A percentile compares a stretch with the other conserved stretches of the same genome.
phyloP scores from a whole-genome alignment of 306 rosid genomes.

The Styphnolobium japonicum region DNA sequence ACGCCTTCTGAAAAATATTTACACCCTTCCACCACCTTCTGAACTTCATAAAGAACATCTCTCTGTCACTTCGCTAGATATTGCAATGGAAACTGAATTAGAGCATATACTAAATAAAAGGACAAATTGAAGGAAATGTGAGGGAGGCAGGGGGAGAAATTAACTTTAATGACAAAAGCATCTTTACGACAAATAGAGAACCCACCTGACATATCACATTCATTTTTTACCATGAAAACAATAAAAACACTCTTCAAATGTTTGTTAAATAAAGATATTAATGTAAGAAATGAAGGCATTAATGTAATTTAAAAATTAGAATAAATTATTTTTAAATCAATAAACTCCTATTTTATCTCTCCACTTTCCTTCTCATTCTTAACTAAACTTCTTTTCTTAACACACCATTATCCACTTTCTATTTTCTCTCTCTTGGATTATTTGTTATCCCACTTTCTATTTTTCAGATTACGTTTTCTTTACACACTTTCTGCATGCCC shows the following conservation, averaged over 20 bases:
- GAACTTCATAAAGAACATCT: conserved; percentile 61
- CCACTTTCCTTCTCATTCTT: background rate
- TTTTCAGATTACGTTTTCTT: background rate
- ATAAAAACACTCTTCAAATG: background rate
- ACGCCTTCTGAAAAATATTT: conserved; percentile 85
- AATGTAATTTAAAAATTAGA: background rate
- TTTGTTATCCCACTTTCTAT: background rate
- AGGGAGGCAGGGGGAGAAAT: background rate
- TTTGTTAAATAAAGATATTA: background rate
- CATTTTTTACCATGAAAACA: background rate
- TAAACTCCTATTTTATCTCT: background rate
- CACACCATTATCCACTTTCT: background rate
- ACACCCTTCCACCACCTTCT: conserved; percentile 99
- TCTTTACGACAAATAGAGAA: background rate
- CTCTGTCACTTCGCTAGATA: conserved; percentile 57
- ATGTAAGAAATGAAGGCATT: background rate
- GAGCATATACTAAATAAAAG: background rate
- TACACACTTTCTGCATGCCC: background rate
- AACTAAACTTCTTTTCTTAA: background rate
- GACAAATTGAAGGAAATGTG: background rate
- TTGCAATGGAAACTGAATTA: conserved; percentile 37
- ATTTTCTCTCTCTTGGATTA: background rate
- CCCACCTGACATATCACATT: background rate
- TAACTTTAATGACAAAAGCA: conserved; percentile 19
- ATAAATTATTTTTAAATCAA: background rate